Conservation (phyloP, 495 filamentous ascomycete genomes). For the Penicillium bialowiezense region DNA sequence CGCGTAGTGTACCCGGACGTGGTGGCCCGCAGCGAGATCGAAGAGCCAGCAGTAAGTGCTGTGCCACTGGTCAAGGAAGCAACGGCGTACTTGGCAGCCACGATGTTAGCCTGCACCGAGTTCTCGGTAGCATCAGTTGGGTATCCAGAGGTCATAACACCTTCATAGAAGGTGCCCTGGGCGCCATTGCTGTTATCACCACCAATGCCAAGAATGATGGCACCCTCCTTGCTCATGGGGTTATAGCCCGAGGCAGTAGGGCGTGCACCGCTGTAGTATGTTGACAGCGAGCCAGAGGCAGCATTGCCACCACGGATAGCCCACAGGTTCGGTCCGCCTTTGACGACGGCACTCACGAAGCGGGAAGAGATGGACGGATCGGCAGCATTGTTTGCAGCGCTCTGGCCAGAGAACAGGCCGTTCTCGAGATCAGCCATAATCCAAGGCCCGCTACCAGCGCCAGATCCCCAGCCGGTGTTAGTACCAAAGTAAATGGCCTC, state of each 20-base stretch:
- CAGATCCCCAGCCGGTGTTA: conserved; percentile 47
- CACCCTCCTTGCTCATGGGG: conserved; percentile 60
- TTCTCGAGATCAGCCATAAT: conserved; percentile 63
- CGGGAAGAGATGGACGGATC: conserved; percentile 48
- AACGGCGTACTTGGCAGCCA: conserved; percentile 51
- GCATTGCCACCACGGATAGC: conserved; percentile 54
- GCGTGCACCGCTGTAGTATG: conserved; percentile 51
- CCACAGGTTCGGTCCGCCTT: conserved; percentile 51
- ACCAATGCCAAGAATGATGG: conserved; percentile 59
- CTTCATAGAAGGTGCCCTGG: conserved; percentile 62
- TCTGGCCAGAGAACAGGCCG: conserved; percentile 51
- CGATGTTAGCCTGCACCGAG: conserved; percentile 56
- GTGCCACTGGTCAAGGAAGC: conserved; percentile 46
- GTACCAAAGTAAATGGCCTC: conserved; percentile 59
- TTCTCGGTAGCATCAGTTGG: conserved; percentile 54
- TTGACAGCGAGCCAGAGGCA: conserved; percentile 51
- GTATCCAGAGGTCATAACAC: conserved; percentile 58
- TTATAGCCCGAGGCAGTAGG: conserved; percentile 50
- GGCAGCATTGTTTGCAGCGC: conserved; percentile 34
- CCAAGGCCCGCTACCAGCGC: conserved; percentile 55
- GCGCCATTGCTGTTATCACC: conserved; percentile 54
- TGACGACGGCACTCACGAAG: conserved; percentile 52
- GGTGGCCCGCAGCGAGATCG: conserved; percentile 49
- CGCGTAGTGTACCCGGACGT: conserved; percentile 48
- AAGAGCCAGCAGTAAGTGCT: conserved; percentile 44